A percentile compares a stretch with the other conserved stretches of the same genome.
phyloP scores from a whole-genome alignment of 2,329 filamentous ascomycete species.

The Verticillium klebahnii region DNA sequence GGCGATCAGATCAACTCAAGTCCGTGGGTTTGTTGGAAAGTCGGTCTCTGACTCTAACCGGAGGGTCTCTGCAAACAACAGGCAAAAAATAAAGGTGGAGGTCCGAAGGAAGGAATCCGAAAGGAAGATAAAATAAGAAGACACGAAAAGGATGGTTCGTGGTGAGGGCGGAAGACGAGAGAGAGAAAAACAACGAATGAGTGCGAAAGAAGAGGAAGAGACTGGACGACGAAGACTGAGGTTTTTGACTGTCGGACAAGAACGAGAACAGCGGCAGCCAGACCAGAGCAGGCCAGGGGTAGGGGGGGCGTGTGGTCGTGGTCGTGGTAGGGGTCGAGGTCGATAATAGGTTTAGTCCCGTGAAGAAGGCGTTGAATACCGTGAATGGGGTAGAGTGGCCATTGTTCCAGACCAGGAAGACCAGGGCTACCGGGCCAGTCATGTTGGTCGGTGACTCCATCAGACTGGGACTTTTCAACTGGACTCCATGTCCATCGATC shows the following conservation, averaged over 20 bases:
- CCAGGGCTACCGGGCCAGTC: background rate
- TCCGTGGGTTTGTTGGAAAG: background rate
- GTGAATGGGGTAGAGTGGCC: background rate
- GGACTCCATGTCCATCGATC: background rate
- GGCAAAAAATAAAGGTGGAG: background rate
- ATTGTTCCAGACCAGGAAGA: background rate
- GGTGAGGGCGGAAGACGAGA: slow-evolving; percentile 3
- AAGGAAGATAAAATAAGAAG: slow-evolving; percentile 4
- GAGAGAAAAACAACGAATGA: slow-evolving; percentile 9
- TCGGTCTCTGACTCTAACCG: slow-evolving; percentile 1
- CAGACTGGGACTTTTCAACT: background rate
- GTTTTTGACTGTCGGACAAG: slow-evolving; percentile 1
- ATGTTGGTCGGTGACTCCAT: background rate
- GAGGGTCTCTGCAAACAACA: background rate
- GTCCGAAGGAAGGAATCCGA: slow-evolving; percentile 5
- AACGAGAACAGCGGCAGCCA: background rate
- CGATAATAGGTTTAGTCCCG: background rate
- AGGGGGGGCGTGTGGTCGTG: too few relatives aligned
- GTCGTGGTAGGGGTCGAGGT: background rate
- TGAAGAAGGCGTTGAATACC: background rate
- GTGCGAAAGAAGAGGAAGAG: slow-evolving; percentile 18
- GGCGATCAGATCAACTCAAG: slow-evolving; percentile 1
- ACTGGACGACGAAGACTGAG: background rate
- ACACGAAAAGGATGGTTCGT: slow-evolving; percentile 6
- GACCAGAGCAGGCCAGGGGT: background rate